phyloP scores from a whole-genome alignment of 2,329 filamentous ascomycete species.

The Rhinocladiella mackenziei region DNA sequence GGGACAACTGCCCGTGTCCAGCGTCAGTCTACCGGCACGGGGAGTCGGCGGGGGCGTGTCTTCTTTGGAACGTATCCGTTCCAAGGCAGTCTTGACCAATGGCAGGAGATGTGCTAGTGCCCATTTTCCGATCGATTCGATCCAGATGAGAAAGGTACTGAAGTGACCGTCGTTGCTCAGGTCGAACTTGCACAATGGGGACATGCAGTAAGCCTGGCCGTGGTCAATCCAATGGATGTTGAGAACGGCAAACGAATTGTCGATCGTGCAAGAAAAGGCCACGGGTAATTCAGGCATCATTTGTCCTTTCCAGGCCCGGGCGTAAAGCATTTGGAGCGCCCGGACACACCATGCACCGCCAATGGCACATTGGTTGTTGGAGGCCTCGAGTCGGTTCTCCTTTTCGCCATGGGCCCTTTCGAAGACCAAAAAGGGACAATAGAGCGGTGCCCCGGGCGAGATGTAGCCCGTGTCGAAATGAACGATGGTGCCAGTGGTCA shows the following conservation, averaged over 20 bases:
- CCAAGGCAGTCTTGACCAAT: constrained; percentile 23
- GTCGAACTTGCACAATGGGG: constrained; percentile 29
- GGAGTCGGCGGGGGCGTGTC: constrained; percentile 24
- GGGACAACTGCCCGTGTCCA: constrained; percentile 14
- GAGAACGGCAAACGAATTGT: constrained; percentile 27
- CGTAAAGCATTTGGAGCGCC: constrained; percentile 27
- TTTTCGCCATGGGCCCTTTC: constrained; percentile 22
- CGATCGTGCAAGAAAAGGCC: constrained; percentile 28
- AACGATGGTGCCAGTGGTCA: constrained; percentile 25
- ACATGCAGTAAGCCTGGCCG: constrained; percentile 28
- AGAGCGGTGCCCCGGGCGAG: constrained; percentile 25
- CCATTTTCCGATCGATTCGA: constrained; percentile 28
- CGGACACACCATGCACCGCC: constrained; percentile 29
- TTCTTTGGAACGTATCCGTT: constrained; percentile 13
- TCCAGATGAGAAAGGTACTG: constrained; percentile 24
- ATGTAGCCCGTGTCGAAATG: constrained; percentile 28
- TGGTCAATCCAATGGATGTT: constrained; percentile 30
- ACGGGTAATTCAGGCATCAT: constrained; percentile 21
- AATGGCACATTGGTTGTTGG: constrained; percentile 29
- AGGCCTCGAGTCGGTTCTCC: constrained; percentile 23
- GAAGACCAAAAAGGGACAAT: constrained; percentile 27
- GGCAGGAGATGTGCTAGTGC: constrained; percentile 23
- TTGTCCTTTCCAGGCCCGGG: constrained; percentile 18
- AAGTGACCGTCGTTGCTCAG: constrained; percentile 27
- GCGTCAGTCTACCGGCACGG: constrained; percentile 11